Base-by-base conservation (phyloP, 371 early-diverging fungal species). In the Rhizopus sp. region DNA sequence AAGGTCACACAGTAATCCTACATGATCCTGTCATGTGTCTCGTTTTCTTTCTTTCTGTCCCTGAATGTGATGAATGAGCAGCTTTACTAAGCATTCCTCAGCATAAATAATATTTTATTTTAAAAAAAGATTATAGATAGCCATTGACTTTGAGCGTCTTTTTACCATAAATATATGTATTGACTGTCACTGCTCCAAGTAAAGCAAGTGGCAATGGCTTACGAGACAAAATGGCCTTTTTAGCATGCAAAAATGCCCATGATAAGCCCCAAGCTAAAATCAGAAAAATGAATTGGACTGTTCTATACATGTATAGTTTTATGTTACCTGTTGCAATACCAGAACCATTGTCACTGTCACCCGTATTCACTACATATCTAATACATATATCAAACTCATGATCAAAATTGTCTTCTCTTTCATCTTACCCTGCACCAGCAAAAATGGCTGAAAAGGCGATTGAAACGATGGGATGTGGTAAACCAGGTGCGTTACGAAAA, bases 261-360 rank as follows among this genome's bases (percentile, higher is more conserved):
- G 74, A 72, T 15, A 79, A 51, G 66, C 76, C 68, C 80, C 80
- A 79, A 3, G 80, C 80, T 79, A 60, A 35, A 42, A 59, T 33
- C 33, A 6, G 1, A 39, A 7, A 48, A 34, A 5, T 45, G 7
- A 31, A 29, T 30, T 40, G 13, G 23, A 50, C 45, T 2, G 39
- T 8, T 44, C 17, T 1, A 35, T 16, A n/a, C 30, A 5, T n/a
- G 4, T 13, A 17, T 31, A 16, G 7, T 34, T 23, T 37, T 12
- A 7, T 15, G 35, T 59, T 68, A 79, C 80, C 80, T 68, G 77
- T 79, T 31, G 80, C 72, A 50, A 79, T 79, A 50, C 80, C 80
- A 50, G 80, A 68, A 37, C 76, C 80, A 46, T 79, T 79, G 32
- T 79, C 79, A 32, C 67, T 44, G 57, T 79, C 79, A 40, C 79